Base-by-base conservation (phyloP, 257 asterid genomes). In the Lantana camara region DNA sequence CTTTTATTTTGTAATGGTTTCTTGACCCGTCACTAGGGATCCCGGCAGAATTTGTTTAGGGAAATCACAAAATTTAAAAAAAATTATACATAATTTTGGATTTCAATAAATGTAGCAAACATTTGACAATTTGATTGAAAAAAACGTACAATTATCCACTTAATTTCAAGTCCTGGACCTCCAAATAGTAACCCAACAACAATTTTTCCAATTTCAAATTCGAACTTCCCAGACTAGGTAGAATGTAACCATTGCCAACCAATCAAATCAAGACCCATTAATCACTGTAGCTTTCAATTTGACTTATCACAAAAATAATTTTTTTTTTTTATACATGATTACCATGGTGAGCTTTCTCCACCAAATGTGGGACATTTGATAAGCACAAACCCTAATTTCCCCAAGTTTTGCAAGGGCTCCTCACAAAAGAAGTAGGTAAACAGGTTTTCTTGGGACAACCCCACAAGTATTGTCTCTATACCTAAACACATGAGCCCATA, bases 401-500 rank as follows among this genome's bases (percentile, higher is more conserved):
- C 60, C 14, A 63, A 66, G 51, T 58, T 35, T 54, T 30, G 29
- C 7, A 34, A 34, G 56, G 74, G 72, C 70, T n/a, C 45, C 60
- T 81, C 86, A 83, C 83, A 77, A 80, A 80, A 56, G 75, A 63
- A 80, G 91, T 86, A 67, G 91, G 91, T 81, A 79, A 35, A 72
- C 73, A 64, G 65, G 21, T 57, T 24, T 40, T 67, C 78, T 79
- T 68, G 75, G 89, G 88, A 73, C 88, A 75, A 69, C 61, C 87
- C 83, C 85, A 80, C 76, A 62, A 82, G 73, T 63, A 81, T 64
- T 74, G 69, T 73, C 5, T 73, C 37, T 62, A 29, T 78, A 85
- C 96, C 97, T 82, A 83, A 79, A 79, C 95, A 90, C 95, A 85
- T 85, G 95, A 75, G 52, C 72, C 79, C 89, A 82, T 77, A 57